Percentiles rank a stretch among this genome's conserved stretches.
These are phyloP conservation scores for Fusarium tuaranense DNA, from an alignment of 2,329 filamentous ascomycete species.

Conservation along the genomic window DNA sequence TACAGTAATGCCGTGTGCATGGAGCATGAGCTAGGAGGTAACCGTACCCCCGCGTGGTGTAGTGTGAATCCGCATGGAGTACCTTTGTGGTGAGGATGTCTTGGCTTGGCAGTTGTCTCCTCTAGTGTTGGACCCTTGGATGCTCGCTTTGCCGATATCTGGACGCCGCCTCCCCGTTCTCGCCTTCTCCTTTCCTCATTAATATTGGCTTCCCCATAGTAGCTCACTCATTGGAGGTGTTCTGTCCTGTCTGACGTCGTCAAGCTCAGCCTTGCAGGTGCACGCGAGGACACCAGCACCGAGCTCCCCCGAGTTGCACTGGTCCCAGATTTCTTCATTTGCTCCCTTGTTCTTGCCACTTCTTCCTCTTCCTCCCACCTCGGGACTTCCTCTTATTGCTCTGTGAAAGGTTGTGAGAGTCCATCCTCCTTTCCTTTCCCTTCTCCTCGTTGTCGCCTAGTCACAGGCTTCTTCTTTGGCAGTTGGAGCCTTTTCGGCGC, in stretches of 20 bases:
- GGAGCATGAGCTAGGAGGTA: slow-evolving; percentile 16
- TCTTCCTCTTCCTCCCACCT: not conserved
- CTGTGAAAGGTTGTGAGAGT: not conserved
- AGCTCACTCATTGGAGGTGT: not conserved
- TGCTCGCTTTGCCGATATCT: not conserved
- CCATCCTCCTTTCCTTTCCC: not conserved
- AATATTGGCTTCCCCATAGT: not conserved
- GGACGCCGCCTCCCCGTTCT: not conserved
- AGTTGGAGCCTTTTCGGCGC: slow-evolving; percentile 3
- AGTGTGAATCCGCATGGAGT: not conserved
- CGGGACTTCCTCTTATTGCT: not conserved
- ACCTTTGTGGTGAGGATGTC: slow-evolving; percentile 5
- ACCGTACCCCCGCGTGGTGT: not conserved
- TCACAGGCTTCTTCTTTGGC: slow-evolving; percentile 6
- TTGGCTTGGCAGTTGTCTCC: slow-evolving; percentile 4
- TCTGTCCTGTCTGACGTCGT: not conserved
- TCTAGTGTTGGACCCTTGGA: not conserved
- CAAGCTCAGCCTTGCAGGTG: slow-evolving; percentile 7
- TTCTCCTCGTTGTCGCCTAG: not conserved
- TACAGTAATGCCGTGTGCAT: not conserved
- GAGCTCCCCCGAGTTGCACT: not conserved
- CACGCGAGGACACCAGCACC: not conserved
- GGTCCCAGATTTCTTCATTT: slow-evolving; percentile 7
- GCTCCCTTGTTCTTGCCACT: not conserved
- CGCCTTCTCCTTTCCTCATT: not conserved